These are phyloP conservation scores for Grammothele lineata DNA, from an alignment of 768 basidiomycete species.

Conservation along the genomic window DNA sequence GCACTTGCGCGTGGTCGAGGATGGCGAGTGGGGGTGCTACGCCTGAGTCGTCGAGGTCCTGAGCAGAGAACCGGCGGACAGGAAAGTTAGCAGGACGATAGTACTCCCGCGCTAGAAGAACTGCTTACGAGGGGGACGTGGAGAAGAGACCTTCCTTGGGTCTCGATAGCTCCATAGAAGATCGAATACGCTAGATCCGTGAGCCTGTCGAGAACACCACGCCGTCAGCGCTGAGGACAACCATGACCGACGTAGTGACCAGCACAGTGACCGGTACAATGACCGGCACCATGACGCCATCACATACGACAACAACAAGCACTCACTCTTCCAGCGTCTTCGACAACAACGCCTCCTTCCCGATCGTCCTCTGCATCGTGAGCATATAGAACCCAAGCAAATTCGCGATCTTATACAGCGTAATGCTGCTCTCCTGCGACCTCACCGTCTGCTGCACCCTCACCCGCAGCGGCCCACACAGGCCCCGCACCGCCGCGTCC, in stretches of 20 bases:
- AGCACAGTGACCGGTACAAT: no score
- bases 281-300: no score
- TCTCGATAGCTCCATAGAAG: conserved; percentile 85
- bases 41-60: conserved; percentile 69
- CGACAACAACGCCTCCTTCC: conserved; percentile 74
- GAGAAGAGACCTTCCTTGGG: conserved; percentile 67
- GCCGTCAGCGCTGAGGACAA: no score
- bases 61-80: not conserved
- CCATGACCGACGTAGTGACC: no score
- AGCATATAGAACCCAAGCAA: conserved; percentile 92
- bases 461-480: conserved; percentile 89
- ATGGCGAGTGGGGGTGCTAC: conserved; percentile 72
- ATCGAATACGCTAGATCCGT: conserved; percentile 75
- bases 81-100: no score
- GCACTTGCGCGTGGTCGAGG: conserved; percentile 76
- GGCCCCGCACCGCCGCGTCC: conserved; percentile 76
- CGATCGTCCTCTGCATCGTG: conserved; percentile 92
- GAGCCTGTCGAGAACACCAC: no score
- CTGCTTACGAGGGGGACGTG: conserved; percentile 49
- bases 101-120: no score
- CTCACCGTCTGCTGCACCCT: conserved; percentile 92
- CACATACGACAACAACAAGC: not conserved
- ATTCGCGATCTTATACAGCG: conserved; percentile 90
- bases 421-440: conserved; percentile 90
- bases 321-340: conserved; percentile 72